These are phyloP conservation scores for Yarrowia sp. DNA, from an alignment of 805 yeast genomes.

Conservation along the genomic window DNA sequence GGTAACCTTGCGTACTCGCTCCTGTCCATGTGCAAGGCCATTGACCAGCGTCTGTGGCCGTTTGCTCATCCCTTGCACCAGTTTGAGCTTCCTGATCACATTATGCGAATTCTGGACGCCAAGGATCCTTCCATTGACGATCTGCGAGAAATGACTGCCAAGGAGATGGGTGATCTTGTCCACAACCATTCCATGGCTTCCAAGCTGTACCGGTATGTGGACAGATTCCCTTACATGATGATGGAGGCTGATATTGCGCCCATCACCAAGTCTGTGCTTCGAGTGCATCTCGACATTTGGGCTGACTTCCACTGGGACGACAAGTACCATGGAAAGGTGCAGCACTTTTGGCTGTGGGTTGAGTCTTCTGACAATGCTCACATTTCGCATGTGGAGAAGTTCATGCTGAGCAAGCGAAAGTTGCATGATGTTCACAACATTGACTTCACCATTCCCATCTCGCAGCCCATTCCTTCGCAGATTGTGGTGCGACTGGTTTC, in stretches of 20 bases:
- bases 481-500: constrained; percentile 73
- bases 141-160: constrained; percentile 65
- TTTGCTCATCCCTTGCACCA: constrained; percentile 87
- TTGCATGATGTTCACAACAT: constrained; percentile 58
- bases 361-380: constrained; percentile 76
- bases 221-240: constrained; percentile 70
- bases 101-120: constrained; percentile 57
- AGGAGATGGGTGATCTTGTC: constrained; percentile 84
- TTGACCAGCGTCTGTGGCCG: constrained; percentile 83
- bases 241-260: constrained; percentile 84
- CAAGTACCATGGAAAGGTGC: constrained; percentile 74
- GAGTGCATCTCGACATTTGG: constrained; percentile 65
- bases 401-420: constrained; percentile 61
- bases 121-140: constrained; percentile 57
- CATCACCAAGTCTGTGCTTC: constrained; percentile 77
- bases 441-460: constrained; percentile 88
- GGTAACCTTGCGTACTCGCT: constrained; percentile 71
- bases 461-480: constrained; percentile 89
- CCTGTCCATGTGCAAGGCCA: constrained; percentile 78
- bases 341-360: constrained; percentile 87
- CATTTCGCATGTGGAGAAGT: constrained; percentile 77
- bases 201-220: constrained; percentile 55
- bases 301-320: constrained; percentile 88
- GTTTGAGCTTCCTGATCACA: constrained; percentile 67
- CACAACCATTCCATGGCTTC: constrained; percentile 77